Percentiles rank a stretch among this genome's conserved stretches.
These are phyloP conservation scores for Blastomyces gilchristii DNA, from an alignment of 2,329 filamentous ascomycete species.

Conservation along the genomic window DNA sequence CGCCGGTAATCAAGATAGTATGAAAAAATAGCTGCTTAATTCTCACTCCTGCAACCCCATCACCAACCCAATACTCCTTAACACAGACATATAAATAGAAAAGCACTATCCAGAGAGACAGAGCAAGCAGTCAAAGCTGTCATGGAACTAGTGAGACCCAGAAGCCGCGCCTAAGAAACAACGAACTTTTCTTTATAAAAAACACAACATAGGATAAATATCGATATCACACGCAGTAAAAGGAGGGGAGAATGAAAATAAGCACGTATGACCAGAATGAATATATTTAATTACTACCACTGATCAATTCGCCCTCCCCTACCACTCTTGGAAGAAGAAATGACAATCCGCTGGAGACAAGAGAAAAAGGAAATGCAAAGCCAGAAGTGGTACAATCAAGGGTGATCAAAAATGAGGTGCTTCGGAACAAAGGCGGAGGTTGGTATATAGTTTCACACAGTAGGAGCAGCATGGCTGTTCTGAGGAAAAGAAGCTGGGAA, in stretches of 20 bases:
- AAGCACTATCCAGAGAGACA: neutral
- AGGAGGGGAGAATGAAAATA: neutral
- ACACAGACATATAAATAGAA: neutral
- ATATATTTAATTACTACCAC: neutral
- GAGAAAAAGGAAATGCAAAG: neutral
- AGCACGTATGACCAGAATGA: neutral
- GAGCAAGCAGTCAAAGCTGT: neutral
- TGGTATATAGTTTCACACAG: neutral
- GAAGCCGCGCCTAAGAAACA: neutral
- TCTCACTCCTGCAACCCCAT: neutral
- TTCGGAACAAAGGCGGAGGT: neutral
- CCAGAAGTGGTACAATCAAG: conserved; percentile 6
- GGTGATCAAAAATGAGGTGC: neutral
- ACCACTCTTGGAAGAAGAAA: neutral
- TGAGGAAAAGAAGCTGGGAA: neutral
- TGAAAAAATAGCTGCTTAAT: no score
- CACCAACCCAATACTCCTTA: neutral
- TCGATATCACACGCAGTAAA: no score
- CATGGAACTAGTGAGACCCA: neutral
- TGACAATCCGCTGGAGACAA: neutral
- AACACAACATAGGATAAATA: neutral
- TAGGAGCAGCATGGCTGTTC: neutral
- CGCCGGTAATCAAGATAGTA: neutral
- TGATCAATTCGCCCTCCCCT: neutral
- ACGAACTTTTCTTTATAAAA: neutral